Evolutionary conservation across 805 yeast species (phyloP).

Genomic region (Pichia heedii): DNA sequence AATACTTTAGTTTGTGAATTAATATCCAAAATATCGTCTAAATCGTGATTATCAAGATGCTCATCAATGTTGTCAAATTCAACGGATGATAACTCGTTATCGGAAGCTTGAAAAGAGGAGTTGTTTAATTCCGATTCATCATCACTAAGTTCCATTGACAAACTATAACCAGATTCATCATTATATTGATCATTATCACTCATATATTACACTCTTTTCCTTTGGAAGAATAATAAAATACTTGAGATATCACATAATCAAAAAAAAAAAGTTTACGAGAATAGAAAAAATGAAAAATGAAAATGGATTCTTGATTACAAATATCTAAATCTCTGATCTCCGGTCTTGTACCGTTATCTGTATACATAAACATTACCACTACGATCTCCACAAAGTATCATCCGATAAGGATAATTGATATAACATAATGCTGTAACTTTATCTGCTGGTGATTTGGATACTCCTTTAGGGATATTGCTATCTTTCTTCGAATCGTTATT

Average conservation of each 20-base stretch:
- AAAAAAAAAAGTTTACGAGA: no score
- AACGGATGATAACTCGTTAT: slow-evolving; percentile 16
- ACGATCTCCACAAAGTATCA: slow-evolving; percentile 60
- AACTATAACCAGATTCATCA: slow-evolving; percentile 1
- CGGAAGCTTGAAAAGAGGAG: no score
- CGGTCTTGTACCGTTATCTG: no score
- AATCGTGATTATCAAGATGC: not conserved
- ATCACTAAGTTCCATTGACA: slow-evolving; percentile 17
- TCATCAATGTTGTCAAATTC: not conserved
- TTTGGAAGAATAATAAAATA: no score
- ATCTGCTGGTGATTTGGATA: slow-evolving; percentile 12
- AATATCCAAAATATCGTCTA: no score
- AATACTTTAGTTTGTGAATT: slow-evolving; percentile 1
- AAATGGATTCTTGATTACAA: no score
- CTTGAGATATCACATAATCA: no score
- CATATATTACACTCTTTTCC: no score
- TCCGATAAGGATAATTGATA: slow-evolving; percentile 24
- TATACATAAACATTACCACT: slow-evolving; percentile 58
- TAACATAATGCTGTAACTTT: slow-evolving; percentile 4
- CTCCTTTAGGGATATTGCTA: slow-evolving; percentile 3
- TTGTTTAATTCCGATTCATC: slow-evolving; percentile 12
- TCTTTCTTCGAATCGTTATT: not conserved
- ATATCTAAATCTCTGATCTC: no score
- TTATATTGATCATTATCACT: slow-evolving; percentile 8
- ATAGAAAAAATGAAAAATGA: no score